Evolutionary conservation across 2,329 filamentous ascomycete species (phyloP).

Genomic region (Neopestalotiopsis sp.): DNA sequence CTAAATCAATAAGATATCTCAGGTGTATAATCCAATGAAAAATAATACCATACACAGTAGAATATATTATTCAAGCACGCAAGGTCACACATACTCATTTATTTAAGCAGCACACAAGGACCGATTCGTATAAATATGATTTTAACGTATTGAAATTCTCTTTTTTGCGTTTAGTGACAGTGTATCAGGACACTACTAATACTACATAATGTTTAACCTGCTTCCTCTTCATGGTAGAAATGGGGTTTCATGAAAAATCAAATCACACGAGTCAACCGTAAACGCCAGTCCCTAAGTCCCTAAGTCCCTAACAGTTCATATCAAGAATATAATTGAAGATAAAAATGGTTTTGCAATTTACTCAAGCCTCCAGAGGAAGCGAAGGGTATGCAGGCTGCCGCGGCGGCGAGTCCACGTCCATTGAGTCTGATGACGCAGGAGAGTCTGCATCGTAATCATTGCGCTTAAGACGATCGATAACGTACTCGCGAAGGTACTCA

Average conservation of each 20-base stretch:
- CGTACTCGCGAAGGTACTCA: constrained; percentile 64
- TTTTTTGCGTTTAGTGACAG: too few species aligned
- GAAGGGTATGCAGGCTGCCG: constrained; percentile 42
- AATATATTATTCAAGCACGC: too few species aligned
- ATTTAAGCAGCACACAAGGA: too few species aligned
- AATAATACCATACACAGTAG: too few species aligned
- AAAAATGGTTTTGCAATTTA: not conserved
- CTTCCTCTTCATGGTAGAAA: not conserved
- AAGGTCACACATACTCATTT: too few species aligned
- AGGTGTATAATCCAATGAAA: too few species aligned
- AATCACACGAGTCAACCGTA: not conserved
- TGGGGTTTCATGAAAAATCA: not conserved
- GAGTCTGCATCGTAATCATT: constrained; percentile 54
- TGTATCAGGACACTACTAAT: not conserved
- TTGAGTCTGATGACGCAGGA: constrained; percentile 39
- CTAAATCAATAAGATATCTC: too few species aligned
- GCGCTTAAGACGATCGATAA: constrained; percentile 61
- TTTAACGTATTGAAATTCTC: too few species aligned
- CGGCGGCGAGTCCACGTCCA: constrained; percentile 39
- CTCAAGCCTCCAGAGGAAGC: constrained; percentile 29
- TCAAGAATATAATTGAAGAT: not conserved
- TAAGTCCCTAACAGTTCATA: not conserved
- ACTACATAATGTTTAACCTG: not conserved
- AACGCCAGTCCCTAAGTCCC: not conserved
- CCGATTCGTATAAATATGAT: too few species aligned